phyloP scores from a whole-genome alignment of 1,139 yeast genomes.

The Chernovozyma aurita region DNA sequence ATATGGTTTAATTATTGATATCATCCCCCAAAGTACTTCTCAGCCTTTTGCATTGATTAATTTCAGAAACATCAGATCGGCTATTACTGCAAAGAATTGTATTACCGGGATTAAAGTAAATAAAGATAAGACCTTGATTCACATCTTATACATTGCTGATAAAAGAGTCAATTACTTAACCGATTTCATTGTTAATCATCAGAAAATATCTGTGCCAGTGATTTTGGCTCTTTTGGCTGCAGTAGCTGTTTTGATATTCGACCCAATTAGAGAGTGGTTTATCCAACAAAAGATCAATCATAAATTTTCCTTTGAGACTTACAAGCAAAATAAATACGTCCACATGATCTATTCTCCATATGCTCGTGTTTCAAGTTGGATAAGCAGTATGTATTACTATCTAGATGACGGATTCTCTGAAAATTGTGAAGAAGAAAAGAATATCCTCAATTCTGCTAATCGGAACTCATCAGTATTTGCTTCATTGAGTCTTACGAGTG shows the following conservation, averaged over 20 bases:
- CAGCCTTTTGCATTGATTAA: slow-evolving; percentile 46
- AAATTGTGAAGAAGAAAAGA: slow-evolving; percentile 12
- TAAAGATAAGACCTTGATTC: slow-evolving; percentile 53
- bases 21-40: slow-evolving; percentile 43
- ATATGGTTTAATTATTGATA: slow-evolving; percentile 80
- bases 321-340: slow-evolving; percentile 27
- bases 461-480: too few relatives aligned
- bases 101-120: slow-evolving; percentile 68
- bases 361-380: slow-evolving; percentile 18
- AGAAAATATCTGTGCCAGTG: slow-evolving; percentile 70
- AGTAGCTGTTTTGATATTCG: slow-evolving; percentile 79
- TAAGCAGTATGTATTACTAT: slow-evolving; percentile 26
- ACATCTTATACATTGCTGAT: slow-evolving; percentile 65
- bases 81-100: slow-evolving; percentile 88
- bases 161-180: slow-evolving; percentile 48
- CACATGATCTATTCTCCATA: slow-evolving; percentile 26
- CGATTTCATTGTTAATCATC: slow-evolving; percentile 65
- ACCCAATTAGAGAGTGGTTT: slow-evolving; percentile 84
- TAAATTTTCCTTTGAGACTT: slow-evolving; percentile 30
- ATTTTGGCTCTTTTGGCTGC: slow-evolving; percentile 53
- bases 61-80: slow-evolving; percentile 57
- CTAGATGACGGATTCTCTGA: slow-evolving; percentile 19
- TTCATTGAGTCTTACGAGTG: background rate
- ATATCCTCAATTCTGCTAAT: too few relatives aligned
- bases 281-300: slow-evolving; percentile 70